Conservation (phyloP, 2,329 filamentous ascomycete species). For the Acarospora socialis region DNA sequence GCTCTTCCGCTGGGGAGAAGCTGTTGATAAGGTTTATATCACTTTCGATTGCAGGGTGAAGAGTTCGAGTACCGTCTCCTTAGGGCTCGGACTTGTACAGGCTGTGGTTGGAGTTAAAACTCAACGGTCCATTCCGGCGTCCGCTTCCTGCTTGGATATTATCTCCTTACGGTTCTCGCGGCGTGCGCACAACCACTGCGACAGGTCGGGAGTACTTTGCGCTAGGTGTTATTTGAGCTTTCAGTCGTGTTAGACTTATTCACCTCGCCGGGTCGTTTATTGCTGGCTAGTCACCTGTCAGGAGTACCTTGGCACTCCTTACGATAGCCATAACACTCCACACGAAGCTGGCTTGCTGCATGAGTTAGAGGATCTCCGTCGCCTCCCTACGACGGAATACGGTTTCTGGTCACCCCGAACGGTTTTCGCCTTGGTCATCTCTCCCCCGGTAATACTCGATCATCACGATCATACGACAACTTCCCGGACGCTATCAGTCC, state of each 20-base stretch:
- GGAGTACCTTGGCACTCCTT: not conserved
- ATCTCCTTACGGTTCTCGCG: not conserved
- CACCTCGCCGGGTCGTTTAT: not conserved
- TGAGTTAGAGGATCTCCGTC: not conserved
- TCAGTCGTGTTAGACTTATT: not conserved
- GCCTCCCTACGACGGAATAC: conserved; percentile 1
- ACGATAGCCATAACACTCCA: not conserved
- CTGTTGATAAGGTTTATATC: not conserved
- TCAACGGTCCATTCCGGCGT: not conserved
- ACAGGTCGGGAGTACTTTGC: not conserved
- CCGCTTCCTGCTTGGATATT: not conserved
- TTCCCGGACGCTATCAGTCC: too few species aligned
- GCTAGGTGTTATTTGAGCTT: not conserved
- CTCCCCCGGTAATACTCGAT: too few species aligned
- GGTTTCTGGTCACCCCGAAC: not conserved
- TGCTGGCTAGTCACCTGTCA: not conserved
- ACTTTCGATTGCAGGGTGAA: not conserved
- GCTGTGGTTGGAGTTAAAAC: not conserved
- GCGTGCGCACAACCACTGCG: not conserved
- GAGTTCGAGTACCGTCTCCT: not conserved
- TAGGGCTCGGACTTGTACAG: conserved; percentile 1
- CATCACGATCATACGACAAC: too few species aligned
- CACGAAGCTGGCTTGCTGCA: not conserved
- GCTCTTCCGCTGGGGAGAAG: not conserved
- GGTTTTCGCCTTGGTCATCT: not conserved